phyloP scores from a whole-genome alignment of 345 rosid species.

The Eutrema heterophyllum region DNA sequence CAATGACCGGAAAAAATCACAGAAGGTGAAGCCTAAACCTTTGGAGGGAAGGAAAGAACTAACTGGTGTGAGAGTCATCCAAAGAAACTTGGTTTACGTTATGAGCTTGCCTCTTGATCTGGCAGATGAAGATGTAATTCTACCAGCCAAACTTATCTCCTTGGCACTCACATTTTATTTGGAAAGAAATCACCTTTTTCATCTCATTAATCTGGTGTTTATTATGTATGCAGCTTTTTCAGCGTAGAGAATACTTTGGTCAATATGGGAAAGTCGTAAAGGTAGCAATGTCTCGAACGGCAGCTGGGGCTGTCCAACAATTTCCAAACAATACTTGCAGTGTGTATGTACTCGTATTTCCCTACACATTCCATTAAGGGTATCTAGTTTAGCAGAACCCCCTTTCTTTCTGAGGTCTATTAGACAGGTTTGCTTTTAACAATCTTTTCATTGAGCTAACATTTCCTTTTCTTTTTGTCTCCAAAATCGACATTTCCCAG shows the following conservation, averaged over 20 bases:
- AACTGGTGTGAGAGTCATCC: slow-evolving; percentile 83
- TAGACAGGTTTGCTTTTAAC: slow-evolving; percentile 7
- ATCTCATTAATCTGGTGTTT: neutral
- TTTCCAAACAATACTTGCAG: slow-evolving; percentile 90
- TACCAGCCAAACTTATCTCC: neutral
- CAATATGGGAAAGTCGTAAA: slow-evolving; percentile 92
- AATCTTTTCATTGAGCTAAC: slow-evolving; percentile 12
- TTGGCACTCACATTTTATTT: neutral
- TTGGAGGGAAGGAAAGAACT: slow-evolving; percentile 82
- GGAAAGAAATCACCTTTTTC: neutral
- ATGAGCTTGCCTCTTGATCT: slow-evolving; percentile 87
- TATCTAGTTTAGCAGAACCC: neutral
- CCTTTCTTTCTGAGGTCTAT: neutral
- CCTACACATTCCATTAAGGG: neutral
- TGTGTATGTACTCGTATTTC: slow-evolving; percentile 58
- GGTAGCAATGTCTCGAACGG: slow-evolving; percentile 87
- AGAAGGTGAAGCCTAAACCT: slow-evolving; percentile 62
- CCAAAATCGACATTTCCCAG: slow-evolving; percentile 30
- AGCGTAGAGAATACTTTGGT: slow-evolving; percentile 73
- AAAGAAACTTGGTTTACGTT: slow-evolving; percentile 86
- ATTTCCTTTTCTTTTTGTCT: neutral
- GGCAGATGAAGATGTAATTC: slow-evolving; percentile 83
- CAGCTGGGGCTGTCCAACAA: slow-evolving; percentile 75
- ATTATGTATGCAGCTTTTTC: slow-evolving; percentile 59
- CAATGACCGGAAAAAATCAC: slow-evolving; percentile 70